Conservation (phyloP, 345 rosid genomes). For the Syzygium grande region DNA sequence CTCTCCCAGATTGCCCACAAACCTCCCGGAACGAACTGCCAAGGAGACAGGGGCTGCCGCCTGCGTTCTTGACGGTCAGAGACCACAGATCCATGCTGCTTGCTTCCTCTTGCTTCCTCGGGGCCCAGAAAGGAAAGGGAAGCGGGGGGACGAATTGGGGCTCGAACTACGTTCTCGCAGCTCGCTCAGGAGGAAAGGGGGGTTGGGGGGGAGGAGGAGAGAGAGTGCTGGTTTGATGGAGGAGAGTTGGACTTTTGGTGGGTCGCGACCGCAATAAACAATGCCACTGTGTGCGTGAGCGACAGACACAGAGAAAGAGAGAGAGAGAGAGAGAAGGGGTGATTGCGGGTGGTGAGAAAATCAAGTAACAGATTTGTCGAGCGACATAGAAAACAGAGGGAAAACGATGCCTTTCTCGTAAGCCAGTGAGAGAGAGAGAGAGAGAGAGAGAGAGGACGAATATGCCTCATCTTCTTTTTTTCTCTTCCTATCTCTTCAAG, state of each 20-base stretch:
- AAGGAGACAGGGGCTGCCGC: constrained; percentile 10
- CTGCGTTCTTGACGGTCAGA: constrained; percentile 26
- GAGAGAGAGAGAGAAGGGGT: background rate
- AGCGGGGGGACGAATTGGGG: background rate
- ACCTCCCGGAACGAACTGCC: constrained; percentile 2
- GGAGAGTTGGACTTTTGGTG: background rate
- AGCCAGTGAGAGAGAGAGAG: background rate
- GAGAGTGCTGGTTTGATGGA: background rate
- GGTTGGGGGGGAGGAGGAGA: background rate
- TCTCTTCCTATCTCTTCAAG: background rate
- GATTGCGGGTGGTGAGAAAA: background rate
- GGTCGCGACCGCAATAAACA: background rate
- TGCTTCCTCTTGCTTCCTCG: background rate
- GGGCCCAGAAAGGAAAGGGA: background rate
- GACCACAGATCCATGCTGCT: constrained; percentile 41
- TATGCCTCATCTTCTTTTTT: background rate
- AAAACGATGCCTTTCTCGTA: background rate
- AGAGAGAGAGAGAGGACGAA: background rate
- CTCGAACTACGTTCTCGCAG: background rate
- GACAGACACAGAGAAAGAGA: background rate
- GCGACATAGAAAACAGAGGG: background rate
- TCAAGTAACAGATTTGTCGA: constrained; percentile 4
- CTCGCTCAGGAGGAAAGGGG: background rate
- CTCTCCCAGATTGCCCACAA: background rate
- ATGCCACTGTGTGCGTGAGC: background rate